Base-by-base conservation (phyloP, 2,329 filamentous ascomycete species). In the Aureobasidium sp. region DNA sequence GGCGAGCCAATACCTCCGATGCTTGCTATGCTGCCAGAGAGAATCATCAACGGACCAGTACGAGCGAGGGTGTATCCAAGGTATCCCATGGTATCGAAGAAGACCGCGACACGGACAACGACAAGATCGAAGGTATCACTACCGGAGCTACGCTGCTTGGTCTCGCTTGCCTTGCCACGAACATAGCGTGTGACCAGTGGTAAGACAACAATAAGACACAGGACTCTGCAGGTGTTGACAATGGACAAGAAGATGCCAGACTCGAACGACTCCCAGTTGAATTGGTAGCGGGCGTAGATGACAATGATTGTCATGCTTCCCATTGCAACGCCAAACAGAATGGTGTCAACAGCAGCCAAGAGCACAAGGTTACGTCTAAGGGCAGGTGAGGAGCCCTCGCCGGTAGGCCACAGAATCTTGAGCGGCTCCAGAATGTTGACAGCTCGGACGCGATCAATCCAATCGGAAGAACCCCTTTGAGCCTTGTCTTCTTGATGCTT, bases 1-100 rank as follows among this genome's bases (percentile, higher is more conserved):
- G 94, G 92, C 39, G 87, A 88, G 0, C 88, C 92, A 49, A 97
- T 86, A 1, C 92, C 92, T 27, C 93, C 93, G 42, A 95, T 76
- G 0, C 90, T 82, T 1, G 90, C 87, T 20, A 92, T 68, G 48
- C 90, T 79, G 52, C 90, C 93, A 20, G 86, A 88, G 0, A 85
- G 65, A 3, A 90, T 82, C 73, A 97, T 94, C 0, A 89, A 66
- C 0, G 78, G 74, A 3, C 85, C 82, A 1, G 79, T 82, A 1
- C 83, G 81, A 0, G 86, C 82, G 49, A 91, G 74, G 0, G 87
- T 79, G 70, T 92, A 97, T 3, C 91, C 91, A 0, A 87, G 69
- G 61, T 87, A 88, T 0, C 93, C 93, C 2, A 89, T 52, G 11
- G 89, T 78, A 68, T 97, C 93, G 14, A 91, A 88, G 0, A 89